Evolutionary conservation across 306 rosid species (phyloP), one percentile per base, ranked within the genome.

Genomic region (Benincasa hispida): DNA sequence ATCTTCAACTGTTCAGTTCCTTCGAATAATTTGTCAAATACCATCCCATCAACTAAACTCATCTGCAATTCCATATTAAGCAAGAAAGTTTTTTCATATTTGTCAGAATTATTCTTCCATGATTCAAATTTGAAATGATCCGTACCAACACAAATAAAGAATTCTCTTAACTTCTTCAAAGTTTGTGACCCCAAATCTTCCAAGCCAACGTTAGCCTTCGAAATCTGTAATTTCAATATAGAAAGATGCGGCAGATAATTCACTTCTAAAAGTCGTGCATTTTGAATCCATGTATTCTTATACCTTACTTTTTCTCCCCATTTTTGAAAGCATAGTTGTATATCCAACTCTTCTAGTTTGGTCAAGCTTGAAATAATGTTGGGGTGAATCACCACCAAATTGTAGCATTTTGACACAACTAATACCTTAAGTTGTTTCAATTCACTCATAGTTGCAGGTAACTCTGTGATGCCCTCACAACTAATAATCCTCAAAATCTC

Each of bases 301-400:
- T 45, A 45, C 17, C 14, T 2, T 45, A 45, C 17, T 45, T 45
- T 35, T 25, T 59, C 35, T 3, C 50, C 63, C 80, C 80, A 77
- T 42, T 25, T 32, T 1, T 12, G 1, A 32, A 77, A 77, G 34
- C 59, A 7, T 0, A 0, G 10, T 2, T 0, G 19, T 12, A 77
- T 18, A 12, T 66, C 3, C 76, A 77, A 50, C 76, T 66, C 76
- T 77, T 77, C 80, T 34, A 77, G n/a, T 6, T 34, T 3, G 15
- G 4, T 34, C 66, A 77, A n/a, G 2, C 65, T 51, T 12, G 80
- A 77, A 21, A 77, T 50, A 11, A 77, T 18, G 15, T 65, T 53
- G 2, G 37, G 54, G 8, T 25, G 53, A 54, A 77, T 53, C 75
- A 77, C 80, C 17, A 51, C 5, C 39, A 77, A 62, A 7, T 21